Evolutionary conservation across 768 basidiomycete species (phyloP).

Genomic region (Mycena belliarum): DNA sequence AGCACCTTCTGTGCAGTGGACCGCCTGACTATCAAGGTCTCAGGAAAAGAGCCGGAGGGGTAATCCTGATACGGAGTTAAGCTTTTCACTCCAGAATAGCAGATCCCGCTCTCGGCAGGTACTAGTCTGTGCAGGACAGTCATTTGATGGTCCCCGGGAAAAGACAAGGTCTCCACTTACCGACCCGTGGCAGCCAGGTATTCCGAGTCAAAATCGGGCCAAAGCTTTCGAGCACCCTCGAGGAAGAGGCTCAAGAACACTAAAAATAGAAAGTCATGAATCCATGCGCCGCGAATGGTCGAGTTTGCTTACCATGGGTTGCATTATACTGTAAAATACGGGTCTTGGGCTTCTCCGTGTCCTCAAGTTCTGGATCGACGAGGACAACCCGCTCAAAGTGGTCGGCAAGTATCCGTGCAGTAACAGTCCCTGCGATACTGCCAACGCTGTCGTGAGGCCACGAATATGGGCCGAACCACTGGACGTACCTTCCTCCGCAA

Average conservation of each 20-base stretch:
- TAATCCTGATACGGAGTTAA: slow-evolving; percentile 14
- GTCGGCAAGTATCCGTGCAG: slow-evolving; percentile 27
- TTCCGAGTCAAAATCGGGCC: slow-evolving; percentile 24
- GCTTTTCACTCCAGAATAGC: slow-evolving; percentile 19
- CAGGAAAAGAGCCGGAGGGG: slow-evolving; percentile 10
- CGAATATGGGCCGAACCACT: neutral
- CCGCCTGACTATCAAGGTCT: slow-evolving; percentile 20
- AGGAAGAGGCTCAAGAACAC: slow-evolving; percentile 18
- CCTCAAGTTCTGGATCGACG: slow-evolving; percentile 27
- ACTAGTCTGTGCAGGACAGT: slow-evolving; percentile 4
- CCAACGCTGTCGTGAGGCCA: neutral
- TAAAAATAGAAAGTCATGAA: no score
- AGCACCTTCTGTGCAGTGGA: slow-evolving; percentile 25
- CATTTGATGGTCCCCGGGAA: no score
- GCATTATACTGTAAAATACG: slow-evolving; percentile 24
- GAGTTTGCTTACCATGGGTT: slow-evolving; percentile 15
- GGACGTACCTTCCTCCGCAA: slow-evolving; percentile 28
- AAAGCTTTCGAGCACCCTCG: slow-evolving; percentile 23
- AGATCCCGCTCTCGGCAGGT: slow-evolving; percentile 17
- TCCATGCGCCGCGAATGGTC: no score
- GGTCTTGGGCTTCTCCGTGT: slow-evolving; percentile 12
- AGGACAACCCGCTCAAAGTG: slow-evolving; percentile 32
- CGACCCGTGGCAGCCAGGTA: slow-evolving; percentile 16
- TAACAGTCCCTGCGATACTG: slow-evolving; percentile 30
- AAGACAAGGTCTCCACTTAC: no score